These are phyloP conservation scores for Diospyros lotus DNA, from an alignment of 148 eudicot species.

Conservation along the genomic window DNA sequence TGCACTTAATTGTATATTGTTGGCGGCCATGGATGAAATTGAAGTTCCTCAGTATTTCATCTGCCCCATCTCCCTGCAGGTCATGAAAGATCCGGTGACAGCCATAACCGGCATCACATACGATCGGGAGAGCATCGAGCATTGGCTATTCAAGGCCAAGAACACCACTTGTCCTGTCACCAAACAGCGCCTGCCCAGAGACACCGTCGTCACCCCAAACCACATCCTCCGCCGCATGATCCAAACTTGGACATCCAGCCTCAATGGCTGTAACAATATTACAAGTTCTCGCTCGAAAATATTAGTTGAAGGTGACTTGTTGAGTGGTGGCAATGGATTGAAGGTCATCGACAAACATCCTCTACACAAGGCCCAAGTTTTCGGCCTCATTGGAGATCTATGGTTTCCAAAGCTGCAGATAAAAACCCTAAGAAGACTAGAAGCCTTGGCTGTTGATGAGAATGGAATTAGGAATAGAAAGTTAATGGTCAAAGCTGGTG, in stretches of 20 bases:
- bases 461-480: conserved; percentile 26
- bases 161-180: conserved; percentile 56
- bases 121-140: conserved; percentile 64
- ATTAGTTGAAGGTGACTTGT: too few relatives aligned
- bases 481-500: conserved; percentile 41
- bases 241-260: conserved; percentile 52
- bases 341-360: conserved; percentile 42
- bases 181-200: conserved; percentile 40
- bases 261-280: conserved; percentile 24
- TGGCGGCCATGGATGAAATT: conserved; percentile 26
- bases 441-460: conserved; percentile 7
- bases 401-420: conserved; percentile 13
- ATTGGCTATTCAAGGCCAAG: conserved; percentile 41
- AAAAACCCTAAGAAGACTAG: conserved; percentile 21
- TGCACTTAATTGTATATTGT: too few relatives aligned
- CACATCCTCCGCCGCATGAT: conserved; percentile 61
- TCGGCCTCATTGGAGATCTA: conserved; percentile 37
- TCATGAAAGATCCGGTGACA: conserved; percentile 81
- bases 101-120: conserved; percentile 70
- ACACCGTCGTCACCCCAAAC: conserved; percentile 59
- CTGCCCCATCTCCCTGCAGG: conserved; percentile 75
- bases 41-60: conserved; percentile 58
- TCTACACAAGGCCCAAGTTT: conserved; percentile 22
- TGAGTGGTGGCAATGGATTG: conserved; percentile 35
- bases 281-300: too few relatives aligned